Conservation (phyloP, 192 early-diverging fungal species). For the Coemansia sp. region DNA sequence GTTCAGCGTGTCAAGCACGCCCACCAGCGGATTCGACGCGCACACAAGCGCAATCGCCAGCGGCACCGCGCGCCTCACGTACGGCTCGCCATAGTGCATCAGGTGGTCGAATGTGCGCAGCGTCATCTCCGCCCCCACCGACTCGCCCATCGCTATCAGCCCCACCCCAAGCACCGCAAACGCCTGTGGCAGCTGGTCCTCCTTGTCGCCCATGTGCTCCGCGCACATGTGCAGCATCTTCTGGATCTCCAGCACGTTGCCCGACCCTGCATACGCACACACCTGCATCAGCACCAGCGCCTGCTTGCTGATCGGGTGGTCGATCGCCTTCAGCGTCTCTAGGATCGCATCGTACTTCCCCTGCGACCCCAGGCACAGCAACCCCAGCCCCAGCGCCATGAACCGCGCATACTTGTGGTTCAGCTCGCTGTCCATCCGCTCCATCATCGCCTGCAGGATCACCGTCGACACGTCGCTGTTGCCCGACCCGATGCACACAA, state of each 20-base stretch:
- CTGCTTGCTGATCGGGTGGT: constrained; percentile 89
- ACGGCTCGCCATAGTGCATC: constrained; percentile 99
- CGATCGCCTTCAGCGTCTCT: constrained; percentile 93
- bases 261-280: constrained; percentile 89
- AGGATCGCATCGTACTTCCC: constrained; percentile 86
- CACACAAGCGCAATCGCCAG: constrained; percentile 93
- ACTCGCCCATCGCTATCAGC: constrained; percentile 95
- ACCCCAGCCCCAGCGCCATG: constrained; percentile 90
- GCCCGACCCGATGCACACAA: constrained; percentile 90
- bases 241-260: constrained; percentile 96
- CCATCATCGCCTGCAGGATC: constrained; percentile 94
- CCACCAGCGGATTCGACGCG: constrained; percentile 92
- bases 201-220: constrained; percentile 86
- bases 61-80: constrained; percentile 91
- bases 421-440: constrained; percentile 81
- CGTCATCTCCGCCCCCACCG: constrained; percentile 94
- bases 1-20: constrained; percentile 91
- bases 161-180: constrained; percentile 96
- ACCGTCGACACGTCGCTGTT: constrained; percentile 88
- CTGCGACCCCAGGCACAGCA: constrained; percentile 91
- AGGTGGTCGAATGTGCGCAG: constrained; percentile 94
- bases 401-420: constrained; percentile 88
- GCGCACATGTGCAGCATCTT: constrained; percentile 94
- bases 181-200: constrained; percentile 88
- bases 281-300: constrained; percentile 85